A percentile compares a stretch with the other conserved stretches of the same genome.
Evolutionary conservation across 306 rosid genomes (phyloP).

Genomic region (Senna siamea): DNA sequence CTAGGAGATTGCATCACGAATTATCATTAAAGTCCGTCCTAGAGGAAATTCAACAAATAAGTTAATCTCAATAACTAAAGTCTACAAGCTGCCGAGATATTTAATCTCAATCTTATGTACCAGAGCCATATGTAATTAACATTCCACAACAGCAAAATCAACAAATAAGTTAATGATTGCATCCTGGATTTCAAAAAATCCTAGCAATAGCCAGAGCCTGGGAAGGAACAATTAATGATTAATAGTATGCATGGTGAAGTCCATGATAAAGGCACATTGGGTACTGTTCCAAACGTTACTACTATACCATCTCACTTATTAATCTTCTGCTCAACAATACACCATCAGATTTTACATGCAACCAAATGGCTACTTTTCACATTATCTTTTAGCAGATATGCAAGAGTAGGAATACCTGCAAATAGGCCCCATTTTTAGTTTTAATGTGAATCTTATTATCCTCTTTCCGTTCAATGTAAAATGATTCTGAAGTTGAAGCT

Average conservation of each 20-base stretch:
- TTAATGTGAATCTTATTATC: slow-evolving; percentile 68
- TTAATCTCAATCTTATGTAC: neutral
- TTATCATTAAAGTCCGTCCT: neutral
- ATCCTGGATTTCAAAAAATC: neutral
- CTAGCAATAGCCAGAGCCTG: neutral
- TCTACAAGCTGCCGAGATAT: no score
- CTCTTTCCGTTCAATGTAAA: slow-evolving; percentile 58
- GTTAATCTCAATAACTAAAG: no score
- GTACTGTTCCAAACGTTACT: slow-evolving; percentile 3
- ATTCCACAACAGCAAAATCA: neutral
- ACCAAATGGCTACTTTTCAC: slow-evolving; percentile 11
- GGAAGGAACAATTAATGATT: slow-evolving; percentile 26
- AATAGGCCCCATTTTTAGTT: slow-evolving; percentile 57
- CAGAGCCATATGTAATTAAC: neutral
- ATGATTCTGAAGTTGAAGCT: slow-evolving; percentile 62
- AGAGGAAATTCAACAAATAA: neutral
- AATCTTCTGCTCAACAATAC: slow-evolving; percentile 20
- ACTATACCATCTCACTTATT: slow-evolving; percentile 9
- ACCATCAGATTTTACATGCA: slow-evolving; percentile 18
- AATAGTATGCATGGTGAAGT: slow-evolving; percentile 8
- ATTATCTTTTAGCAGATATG: slow-evolving; percentile 21
- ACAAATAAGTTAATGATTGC: neutral
- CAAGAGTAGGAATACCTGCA: slow-evolving; percentile 63
- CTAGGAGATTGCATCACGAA: no score
- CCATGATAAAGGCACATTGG: slow-evolving; percentile 4